A percentile compares a stretch with the other conserved stretches of the same genome.
These are phyloP conservation scores for Phytophthora multivora DNA, from an alignment of 352 stramenopile species.

Conservation along the genomic window DNA sequence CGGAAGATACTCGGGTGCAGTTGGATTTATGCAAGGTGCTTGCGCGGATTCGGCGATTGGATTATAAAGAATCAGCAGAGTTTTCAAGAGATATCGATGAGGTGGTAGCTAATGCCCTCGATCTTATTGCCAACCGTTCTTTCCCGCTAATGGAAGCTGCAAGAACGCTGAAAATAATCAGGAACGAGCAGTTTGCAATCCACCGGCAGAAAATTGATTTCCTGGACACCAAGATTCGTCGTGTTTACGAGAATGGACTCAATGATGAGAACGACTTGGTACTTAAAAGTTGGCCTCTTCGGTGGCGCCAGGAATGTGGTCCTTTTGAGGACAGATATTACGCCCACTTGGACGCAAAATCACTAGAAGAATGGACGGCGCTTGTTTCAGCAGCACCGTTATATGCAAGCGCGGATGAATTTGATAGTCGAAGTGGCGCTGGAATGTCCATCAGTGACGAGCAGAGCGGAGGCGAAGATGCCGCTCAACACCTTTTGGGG, in stretches of 20 bases:
- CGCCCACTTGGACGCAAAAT: constrained; percentile 60
- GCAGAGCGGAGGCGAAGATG: constrained; percentile 31
- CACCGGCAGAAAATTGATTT: constrained; percentile 65
- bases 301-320: constrained; percentile 81
- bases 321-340: constrained; percentile 71
- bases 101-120: constrained; percentile 67
- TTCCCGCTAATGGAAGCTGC: constrained; percentile 70
- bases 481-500: constrained; percentile 1
- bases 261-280: constrained; percentile 22
- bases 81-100: constrained; percentile 74
- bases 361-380: constrained; percentile 78
- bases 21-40: constrained; percentile 80
- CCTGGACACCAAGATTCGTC: constrained; percentile 68
- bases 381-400: constrained; percentile 72
- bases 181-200: constrained; percentile 77
- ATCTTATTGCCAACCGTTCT: constrained; percentile 63
- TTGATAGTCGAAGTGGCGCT: constrained; percentile 39
- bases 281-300: constrained; percentile 58
- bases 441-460: constrained; percentile 36
- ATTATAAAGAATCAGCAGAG: constrained; percentile 63
- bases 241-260: constrained; percentile 29
- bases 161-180: constrained; percentile 74
- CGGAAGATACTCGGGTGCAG: constrained; percentile 20
- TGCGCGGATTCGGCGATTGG: constrained; percentile 67
- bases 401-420: constrained; percentile 64